Evolutionary conservation across 1,284 basidiomycete genomes (phyloP).

Genomic region (Cryptococcus sp.): DNA sequence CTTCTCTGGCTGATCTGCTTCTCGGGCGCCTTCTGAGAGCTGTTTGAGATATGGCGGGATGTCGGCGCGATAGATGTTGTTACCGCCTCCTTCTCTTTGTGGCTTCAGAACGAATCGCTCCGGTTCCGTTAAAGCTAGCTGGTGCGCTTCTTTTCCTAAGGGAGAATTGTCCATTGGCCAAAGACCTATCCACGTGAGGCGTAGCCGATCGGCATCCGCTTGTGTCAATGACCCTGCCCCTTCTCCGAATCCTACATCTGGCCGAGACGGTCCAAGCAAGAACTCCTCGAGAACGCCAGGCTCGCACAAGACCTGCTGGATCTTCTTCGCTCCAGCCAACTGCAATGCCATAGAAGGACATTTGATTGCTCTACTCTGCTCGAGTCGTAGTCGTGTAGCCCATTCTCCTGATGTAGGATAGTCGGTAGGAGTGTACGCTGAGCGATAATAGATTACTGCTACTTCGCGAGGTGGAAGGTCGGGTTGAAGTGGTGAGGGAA

Average conservation of each 20-base stretch:
- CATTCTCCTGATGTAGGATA: conserved; percentile 69
- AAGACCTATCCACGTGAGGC: conserved; percentile 75
- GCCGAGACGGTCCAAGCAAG: conserved; percentile 52
- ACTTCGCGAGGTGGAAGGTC: conserved; percentile 61
- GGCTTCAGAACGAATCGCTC: conserved; percentile 84
- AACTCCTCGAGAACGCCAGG: conserved; percentile 74
- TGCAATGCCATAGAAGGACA: conserved; percentile 90
- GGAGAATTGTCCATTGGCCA: conserved; percentile 61
- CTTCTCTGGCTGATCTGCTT: conserved; percentile 29
- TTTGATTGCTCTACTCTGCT: conserved; percentile 82
- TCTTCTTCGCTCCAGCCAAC: conserved; percentile 92
- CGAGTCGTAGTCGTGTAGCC: conserved; percentile 71
- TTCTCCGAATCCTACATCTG: conserved; percentile 47
- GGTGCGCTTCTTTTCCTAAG: conserved; percentile 57
- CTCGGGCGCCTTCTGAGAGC: conserved; percentile 60
- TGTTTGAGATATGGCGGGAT: conserved; percentile 75
- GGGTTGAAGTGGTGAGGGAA: conserved; percentile 52
- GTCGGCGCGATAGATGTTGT: conserved; percentile 86
- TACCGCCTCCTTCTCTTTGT: conserved; percentile 94
- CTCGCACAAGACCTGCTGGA: conserved; percentile 84
- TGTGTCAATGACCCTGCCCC: conserved; percentile 53
- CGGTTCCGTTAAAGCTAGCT: conserved; percentile 61
- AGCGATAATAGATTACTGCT: conserved; percentile 81
- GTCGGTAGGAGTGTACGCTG: conserved; percentile 84
- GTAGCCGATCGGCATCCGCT: conserved; percentile 59